Conservation (phyloP, 768 basidiomycete genomes). For the Fomitopsis pulvina region DNA sequence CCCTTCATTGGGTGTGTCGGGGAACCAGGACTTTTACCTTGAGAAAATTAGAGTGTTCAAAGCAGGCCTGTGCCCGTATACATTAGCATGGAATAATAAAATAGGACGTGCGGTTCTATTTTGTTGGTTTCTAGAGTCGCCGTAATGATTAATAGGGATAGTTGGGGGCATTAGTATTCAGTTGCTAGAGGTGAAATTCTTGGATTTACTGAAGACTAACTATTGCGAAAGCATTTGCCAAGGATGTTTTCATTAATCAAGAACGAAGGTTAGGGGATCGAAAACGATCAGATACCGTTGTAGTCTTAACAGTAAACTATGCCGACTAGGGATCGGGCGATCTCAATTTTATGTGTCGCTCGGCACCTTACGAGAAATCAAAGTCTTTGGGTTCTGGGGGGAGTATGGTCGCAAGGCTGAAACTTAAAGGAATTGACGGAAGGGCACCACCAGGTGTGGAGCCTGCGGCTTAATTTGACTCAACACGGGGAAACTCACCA, state of each 20-base stretch:
- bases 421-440: slow-evolving; percentile 83
- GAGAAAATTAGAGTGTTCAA: slow-evolving; percentile 83
- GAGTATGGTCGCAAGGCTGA: slow-evolving; percentile 71
- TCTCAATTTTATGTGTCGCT: slow-evolving; percentile 65
- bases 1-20: slow-evolving; percentile 60
- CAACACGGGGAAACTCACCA: slow-evolving; percentile 79
- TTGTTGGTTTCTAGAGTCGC: slow-evolving; percentile 79
- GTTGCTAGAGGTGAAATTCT: slow-evolving; percentile 84
- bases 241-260: slow-evolving; percentile 84
- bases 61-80: slow-evolving; percentile 73
- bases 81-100: slow-evolving; percentile 81
- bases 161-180: slow-evolving; percentile 80
- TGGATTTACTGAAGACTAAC: slow-evolving; percentile 78
- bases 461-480: slow-evolving; percentile 84
- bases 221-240: slow-evolving; percentile 81
- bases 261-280: slow-evolving; percentile 82
- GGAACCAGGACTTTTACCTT: slow-evolving; percentile 78
- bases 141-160: slow-evolving; percentile 79
- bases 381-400: slow-evolving; percentile 85
- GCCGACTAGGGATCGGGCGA: slow-evolving; percentile 72
- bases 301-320: slow-evolving; percentile 84
- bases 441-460: slow-evolving; percentile 77
- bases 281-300: slow-evolving; percentile 79
- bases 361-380: slow-evolving; percentile 83
- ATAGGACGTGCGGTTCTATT: slow-evolving; percentile 79